Percentiles rank a stretch among this genome's conserved stretches.
These are phyloP conservation scores for Neoboletus subvelutipes DNA, from an alignment of 768 basidiomycete species.

Conservation along the genomic window DNA sequence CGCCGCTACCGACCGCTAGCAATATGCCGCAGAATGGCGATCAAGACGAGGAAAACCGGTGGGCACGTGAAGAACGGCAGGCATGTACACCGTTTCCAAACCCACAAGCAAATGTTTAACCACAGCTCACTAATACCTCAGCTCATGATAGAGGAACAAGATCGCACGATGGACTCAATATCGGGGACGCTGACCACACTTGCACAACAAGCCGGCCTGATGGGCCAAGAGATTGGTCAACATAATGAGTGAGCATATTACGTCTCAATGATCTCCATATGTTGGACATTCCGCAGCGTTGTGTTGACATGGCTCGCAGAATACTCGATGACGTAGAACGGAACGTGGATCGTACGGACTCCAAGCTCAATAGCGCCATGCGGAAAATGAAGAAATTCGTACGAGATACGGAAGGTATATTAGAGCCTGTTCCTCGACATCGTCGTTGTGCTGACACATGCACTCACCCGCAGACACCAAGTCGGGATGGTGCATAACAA, in stretches of 20 bases:
- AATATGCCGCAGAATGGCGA: conserved; percentile 23
- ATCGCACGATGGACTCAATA: conserved; percentile 84
- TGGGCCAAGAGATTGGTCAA: conserved; percentile 89
- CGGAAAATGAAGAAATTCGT: conserved; percentile 75
- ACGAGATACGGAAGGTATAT: conserved; percentile 73
- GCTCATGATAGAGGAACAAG: conserved; percentile 89
- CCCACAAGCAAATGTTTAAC: neutral
- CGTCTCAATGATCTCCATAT: conserved; percentile 10
- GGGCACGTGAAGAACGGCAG: conserved; percentile 87
- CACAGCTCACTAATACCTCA: conserved; percentile 29
- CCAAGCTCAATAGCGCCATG: conserved; percentile 64
- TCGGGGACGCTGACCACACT: conserved; percentile 82
- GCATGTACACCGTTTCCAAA: conserved; percentile 35
- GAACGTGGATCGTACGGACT: conserved; percentile 69
- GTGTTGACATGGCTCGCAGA: conserved; percentile 39
- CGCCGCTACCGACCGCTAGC: conserved; percentile 8
- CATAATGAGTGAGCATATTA: conserved; percentile 77
- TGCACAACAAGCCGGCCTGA: conserved; percentile 88
- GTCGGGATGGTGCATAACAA: conserved; percentile 86
- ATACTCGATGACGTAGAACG: conserved; percentile 76
- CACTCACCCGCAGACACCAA: conserved; percentile 58
- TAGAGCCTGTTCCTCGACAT: neutral
- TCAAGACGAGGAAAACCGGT: conserved; percentile 70
- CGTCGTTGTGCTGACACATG: neutral
- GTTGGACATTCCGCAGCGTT: neutral